phyloP scores from a whole-genome alignment of 2,329 filamentous ascomycete genomes.

The Venturia nashicola region DNA sequence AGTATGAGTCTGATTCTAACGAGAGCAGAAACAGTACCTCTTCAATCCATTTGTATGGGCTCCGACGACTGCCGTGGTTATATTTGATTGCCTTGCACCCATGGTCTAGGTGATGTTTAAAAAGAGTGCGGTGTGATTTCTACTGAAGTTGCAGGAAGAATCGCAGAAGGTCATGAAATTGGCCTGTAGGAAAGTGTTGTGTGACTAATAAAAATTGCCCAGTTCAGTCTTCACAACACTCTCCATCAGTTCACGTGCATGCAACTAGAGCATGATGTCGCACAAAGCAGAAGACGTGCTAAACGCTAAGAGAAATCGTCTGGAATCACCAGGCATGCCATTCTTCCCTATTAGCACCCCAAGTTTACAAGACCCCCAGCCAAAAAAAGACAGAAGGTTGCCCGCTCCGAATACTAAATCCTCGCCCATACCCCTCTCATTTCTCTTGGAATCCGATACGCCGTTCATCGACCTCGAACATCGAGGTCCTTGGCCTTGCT shows the following conservation, averaged over 20 bases:
- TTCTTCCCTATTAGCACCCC: too few species aligned
- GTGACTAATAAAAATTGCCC: neutral
- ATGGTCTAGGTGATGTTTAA: neutral
- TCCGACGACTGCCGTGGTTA: neutral
- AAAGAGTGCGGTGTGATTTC: neutral
- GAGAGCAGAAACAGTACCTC: neutral
- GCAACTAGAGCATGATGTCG: neutral
- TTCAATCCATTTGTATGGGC: neutral
- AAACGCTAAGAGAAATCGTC: too few species aligned
- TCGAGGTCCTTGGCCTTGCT: too few species aligned
- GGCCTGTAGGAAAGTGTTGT: neutral
- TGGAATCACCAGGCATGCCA: too few species aligned
- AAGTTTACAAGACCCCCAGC: too few species aligned
- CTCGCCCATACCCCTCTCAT: too few species aligned
- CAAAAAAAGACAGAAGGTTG: too few species aligned
- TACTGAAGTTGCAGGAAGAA: neutral
- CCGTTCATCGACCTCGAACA: too few species aligned
- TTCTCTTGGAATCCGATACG: too few species aligned
- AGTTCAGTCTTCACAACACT: too few species aligned
- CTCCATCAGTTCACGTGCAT: neutral
- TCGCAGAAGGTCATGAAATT: neutral
- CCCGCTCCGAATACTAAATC: too few species aligned
- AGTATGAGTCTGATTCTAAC: neutral
- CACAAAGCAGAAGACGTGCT: too few species aligned
- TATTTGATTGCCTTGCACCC: neutral